phyloP scores from a whole-genome alignment of 805 yeast species.

The Saccharomycopsis sp. region DNA sequence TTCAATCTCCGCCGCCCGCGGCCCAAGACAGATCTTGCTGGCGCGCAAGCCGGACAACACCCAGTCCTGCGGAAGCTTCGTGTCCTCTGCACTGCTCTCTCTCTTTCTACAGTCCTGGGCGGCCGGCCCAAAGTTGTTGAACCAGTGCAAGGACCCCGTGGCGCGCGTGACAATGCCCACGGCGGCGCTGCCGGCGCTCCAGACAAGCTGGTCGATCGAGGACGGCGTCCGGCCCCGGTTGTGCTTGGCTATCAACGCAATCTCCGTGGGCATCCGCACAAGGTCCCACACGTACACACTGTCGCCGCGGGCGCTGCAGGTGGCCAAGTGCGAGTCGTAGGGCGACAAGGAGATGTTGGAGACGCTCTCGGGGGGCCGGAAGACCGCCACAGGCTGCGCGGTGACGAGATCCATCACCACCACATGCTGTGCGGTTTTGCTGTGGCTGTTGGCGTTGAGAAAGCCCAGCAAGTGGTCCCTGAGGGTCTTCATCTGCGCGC shows the following conservation, averaged over 20 bases:
- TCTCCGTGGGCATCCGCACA: conserved; percentile 41
- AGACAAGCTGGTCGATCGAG: conserved; percentile 40
- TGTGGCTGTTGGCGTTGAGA: conserved; percentile 10
- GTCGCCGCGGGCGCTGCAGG: conserved; percentile 54
- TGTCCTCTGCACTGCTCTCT: conserved; percentile 18
- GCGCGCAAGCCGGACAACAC: conserved; percentile 34
- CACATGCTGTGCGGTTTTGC: conserved; percentile 29
- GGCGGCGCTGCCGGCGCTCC: conserved; percentile 42
- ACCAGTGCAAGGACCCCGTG: conserved; percentile 61
- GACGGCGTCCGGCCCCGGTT: conserved; percentile 59
- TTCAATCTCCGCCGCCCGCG: conserved; percentile 26
- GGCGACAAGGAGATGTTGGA: conserved; percentile 56
- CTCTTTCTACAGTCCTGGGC: too few species aligned
- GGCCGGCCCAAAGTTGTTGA: conserved; percentile 26
- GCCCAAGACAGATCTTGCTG: conserved; percentile 24
- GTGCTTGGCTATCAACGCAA: conserved; percentile 51
- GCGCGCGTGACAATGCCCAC: conserved; percentile 46
- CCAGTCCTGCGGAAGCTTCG: conserved; percentile 34
- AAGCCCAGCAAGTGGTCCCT: conserved; percentile 3
- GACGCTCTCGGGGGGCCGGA: conserved; percentile 49
- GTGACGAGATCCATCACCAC: conserved; percentile 42
- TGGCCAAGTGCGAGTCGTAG: conserved; percentile 48
- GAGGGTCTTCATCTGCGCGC: conserved; percentile 2
- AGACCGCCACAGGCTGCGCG: conserved; percentile 34
- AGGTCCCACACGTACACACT: conserved; percentile 59